Percentiles rank a stretch among this genome's conserved stretches.
Evolutionary conservation across 192 early-diverging fungal genomes (phyloP).

Genomic region (Podila horticola): DNA sequence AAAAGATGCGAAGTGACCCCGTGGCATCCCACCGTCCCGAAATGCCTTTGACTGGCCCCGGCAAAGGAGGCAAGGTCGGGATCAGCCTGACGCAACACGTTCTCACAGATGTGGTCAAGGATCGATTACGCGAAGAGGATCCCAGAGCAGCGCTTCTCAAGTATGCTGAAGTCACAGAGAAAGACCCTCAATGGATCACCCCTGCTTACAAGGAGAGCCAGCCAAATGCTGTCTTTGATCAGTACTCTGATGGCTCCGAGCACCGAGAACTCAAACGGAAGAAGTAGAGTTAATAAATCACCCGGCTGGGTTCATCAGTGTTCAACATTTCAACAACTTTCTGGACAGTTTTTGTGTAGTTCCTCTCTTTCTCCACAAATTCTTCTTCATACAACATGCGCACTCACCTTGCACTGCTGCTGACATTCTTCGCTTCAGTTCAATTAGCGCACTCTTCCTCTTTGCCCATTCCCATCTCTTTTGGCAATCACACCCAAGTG

Average conservation of each 20-base stretch:
- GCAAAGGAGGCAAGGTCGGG: constrained; percentile 88
- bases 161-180: constrained; percentile 81
- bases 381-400: too few relatives aligned
- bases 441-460: too few relatives aligned
- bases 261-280: constrained; percentile 60
- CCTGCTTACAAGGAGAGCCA: constrained; percentile 85
- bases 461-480: too few relatives aligned
- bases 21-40: constrained; percentile 81
- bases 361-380: too few relatives aligned
- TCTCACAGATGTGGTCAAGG: constrained; percentile 80
- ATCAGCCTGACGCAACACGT: constrained; percentile 86
- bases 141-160: constrained; percentile 92
- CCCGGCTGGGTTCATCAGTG: too few relatives aligned
- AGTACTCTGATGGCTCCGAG: constrained; percentile 67
- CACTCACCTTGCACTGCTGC: too few relatives aligned
- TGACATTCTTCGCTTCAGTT: too few relatives aligned
- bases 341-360: not conserved
- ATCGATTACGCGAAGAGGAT: constrained; percentile 86
- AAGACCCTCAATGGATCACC: constrained; percentile 88
- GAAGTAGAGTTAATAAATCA: constrained; percentile 25
- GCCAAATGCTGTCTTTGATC: constrained; percentile 76
- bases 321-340: not conserved
- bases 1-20: constrained; percentile 79
- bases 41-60: constrained; percentile 81
- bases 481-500: too few relatives aligned